Percentiles rank a stretch among this genome's conserved stretches.
phyloP scores from a whole-genome alignment of 768 basidiomycete genomes.

The Fomitopsis pulvina region DNA sequence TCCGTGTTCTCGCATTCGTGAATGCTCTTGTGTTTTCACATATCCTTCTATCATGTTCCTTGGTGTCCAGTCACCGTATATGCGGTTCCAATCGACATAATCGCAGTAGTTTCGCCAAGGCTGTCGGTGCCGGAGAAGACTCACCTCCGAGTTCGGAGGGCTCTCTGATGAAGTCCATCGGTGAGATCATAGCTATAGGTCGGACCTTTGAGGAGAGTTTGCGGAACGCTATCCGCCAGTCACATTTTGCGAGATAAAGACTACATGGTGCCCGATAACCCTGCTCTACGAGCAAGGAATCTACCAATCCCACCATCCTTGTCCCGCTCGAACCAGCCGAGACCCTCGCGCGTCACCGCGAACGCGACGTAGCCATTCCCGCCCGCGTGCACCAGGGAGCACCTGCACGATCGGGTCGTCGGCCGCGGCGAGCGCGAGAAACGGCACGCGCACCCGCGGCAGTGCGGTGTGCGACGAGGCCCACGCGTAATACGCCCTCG shows the following conservation, averaged over 20 bases:
- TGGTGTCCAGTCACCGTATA: no score
- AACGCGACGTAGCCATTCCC: slow-evolving; percentile 47
- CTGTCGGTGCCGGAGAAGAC: no score
- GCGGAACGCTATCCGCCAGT: no score
- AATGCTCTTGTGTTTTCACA: no score
- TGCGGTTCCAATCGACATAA: no score
- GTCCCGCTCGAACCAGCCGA: slow-evolving; percentile 69
- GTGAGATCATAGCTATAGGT: slow-evolving; percentile 99
- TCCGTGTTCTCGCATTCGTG: background rate
- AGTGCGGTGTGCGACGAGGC: slow-evolving; percentile 58
- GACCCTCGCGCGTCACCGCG: slow-evolving; percentile 55
- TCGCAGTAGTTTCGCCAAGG: no score
- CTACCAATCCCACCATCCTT: no score
- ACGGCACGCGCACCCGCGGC: slow-evolving; percentile 60
- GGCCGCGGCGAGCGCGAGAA: slow-evolving; percentile 66
- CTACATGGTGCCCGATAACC: no score
- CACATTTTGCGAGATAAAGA: no score
- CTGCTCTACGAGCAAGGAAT: no score
- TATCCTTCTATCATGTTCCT: no score
- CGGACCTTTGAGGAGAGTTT: slow-evolving; percentile 98
- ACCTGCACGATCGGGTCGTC: slow-evolving; percentile 73
- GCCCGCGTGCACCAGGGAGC: slow-evolving; percentile 50
- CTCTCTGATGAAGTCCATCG: slow-evolving; percentile 99
- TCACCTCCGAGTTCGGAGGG: no score
- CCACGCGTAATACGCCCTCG: slow-evolving; percentile 41